Conservation (phyloP, 2,329 filamentous ascomycete genomes). For the Teratosphaeria viscida region DNA sequence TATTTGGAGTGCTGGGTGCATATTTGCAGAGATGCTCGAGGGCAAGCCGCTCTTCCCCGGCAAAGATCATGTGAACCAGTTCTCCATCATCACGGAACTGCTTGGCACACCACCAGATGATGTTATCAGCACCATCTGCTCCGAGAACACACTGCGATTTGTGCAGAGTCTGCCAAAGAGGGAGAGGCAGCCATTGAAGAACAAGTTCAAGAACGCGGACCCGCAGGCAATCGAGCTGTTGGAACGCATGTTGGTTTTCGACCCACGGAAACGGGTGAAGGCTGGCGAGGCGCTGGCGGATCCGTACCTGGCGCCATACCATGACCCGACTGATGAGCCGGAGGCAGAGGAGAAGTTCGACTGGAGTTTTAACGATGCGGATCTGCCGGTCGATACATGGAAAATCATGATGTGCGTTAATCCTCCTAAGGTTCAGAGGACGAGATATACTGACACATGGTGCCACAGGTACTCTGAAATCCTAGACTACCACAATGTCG, state of each 20-base stretch:
- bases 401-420: constrained; percentile 97
- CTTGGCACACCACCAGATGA: constrained; percentile 94
- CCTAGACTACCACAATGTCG: constrained; percentile 94
- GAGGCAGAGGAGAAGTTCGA: constrained; percentile 96
- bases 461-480: constrained; percentile 86
- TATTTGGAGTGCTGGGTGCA: constrained; percentile 98
- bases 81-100: constrained; percentile 97
- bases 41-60: constrained; percentile 96
- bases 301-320: constrained; percentile 90
- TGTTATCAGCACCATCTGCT: constrained; percentile 97
- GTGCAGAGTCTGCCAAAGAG: constrained; percentile 95
- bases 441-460: background rate
- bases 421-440: background rate
- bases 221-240: constrained; percentile 74
- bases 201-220: constrained; percentile 95
- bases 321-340: constrained; percentile 94
- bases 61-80: constrained; percentile 99
- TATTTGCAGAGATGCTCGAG: constrained; percentile 98
- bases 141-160: constrained; percentile 94
- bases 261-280: constrained; percentile 90
- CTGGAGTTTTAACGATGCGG: constrained; percentile 98
- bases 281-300: constrained; percentile 78
- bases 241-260: constrained; percentile 95
- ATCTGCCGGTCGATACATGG: constrained; percentile 97
- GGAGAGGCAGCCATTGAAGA: constrained; percentile 71